A percentile compares a stretch with the other conserved stretches of the same genome.
Evolutionary conservation across 176 grass and related monocot species (phyloP).

Genomic region (Areca catechu): DNA sequence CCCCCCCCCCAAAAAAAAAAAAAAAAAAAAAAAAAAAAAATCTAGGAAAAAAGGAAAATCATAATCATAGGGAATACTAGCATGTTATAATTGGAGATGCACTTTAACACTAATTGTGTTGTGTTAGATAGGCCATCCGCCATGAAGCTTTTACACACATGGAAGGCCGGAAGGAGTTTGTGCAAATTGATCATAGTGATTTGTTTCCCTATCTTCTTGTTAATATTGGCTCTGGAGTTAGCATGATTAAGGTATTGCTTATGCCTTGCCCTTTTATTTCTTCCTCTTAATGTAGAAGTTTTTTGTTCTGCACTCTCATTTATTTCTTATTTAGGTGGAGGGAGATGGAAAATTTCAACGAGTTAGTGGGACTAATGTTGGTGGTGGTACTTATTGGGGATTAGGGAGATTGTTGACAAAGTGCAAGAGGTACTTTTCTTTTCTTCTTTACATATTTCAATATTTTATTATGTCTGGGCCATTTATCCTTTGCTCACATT

Average conservation of each 20-base stretch:
- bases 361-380: slow-evolving; percentile 98
- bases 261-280: slow-evolving; percentile 10
- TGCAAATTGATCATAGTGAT: slow-evolving; percentile 92
- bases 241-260: slow-evolving; percentile 88
- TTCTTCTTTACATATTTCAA: slow-evolving; percentile 5
- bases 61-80: too few species aligned
- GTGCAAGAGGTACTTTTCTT: slow-evolving; percentile 70
- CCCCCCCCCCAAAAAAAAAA: too few species aligned
- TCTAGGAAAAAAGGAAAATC: too few species aligned
- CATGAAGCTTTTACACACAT: slow-evolving; percentile 99
- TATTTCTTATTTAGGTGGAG: slow-evolving; percentile 67
- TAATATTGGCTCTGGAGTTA: slow-evolving; percentile 97
- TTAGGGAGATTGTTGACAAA: slow-evolving; percentile 91
- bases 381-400: slow-evolving; percentile 94
- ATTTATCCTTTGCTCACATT: slow-evolving; percentile 4
- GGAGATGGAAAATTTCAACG: slow-evolving; percentile 91
- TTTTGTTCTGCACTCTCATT: not conserved
- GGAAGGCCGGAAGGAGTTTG: slow-evolving; percentile 90
- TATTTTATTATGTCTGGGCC: slow-evolving; percentile 14
- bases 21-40: too few species aligned
- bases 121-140: slow-evolving; percentile 60
- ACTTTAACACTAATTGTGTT: too few species aligned
- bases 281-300: not conserved
- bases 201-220: slow-evolving; percentile 98
- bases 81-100: too few species aligned